Conservation (phyloP, 331 rosid species). For the Rhamnella rubrinervis region DNA sequence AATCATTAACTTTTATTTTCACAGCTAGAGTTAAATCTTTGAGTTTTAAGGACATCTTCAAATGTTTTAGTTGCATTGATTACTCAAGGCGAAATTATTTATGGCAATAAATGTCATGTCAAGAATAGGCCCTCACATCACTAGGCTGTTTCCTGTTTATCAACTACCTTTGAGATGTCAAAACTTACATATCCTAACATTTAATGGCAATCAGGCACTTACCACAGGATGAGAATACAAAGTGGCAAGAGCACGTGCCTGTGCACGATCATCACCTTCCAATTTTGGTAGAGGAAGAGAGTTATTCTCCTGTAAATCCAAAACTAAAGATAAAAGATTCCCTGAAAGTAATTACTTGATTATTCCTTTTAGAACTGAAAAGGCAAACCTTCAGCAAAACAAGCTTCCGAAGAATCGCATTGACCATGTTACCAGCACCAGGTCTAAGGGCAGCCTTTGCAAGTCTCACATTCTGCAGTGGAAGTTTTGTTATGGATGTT, state of each 20-base stretch:
- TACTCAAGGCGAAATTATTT: too few species aligned
- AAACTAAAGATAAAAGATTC: slow-evolving; percentile 18
- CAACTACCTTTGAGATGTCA: too few species aligned
- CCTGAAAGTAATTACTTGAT: not conserved
- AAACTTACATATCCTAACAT: too few species aligned
- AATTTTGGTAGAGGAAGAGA: slow-evolving; percentile 77
- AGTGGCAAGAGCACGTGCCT: slow-evolving; percentile 87
- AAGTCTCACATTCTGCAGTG: slow-evolving; percentile 79
- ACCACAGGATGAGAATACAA: slow-evolving; percentile 84
- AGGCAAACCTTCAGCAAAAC: slow-evolving; percentile 60
- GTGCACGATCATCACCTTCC: slow-evolving; percentile 82
- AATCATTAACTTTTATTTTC: not conserved
- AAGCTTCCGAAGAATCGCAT: slow-evolving; percentile 82
- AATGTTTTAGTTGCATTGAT: too few species aligned
- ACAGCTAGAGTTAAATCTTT: too few species aligned
- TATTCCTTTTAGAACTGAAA: slow-evolving; percentile 5
- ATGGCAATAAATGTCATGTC: too few species aligned
- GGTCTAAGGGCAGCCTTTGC: slow-evolving; percentile 87
- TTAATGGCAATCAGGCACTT: slow-evolving; percentile 28
- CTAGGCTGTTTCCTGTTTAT: too few species aligned
- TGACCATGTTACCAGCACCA: slow-evolving; percentile 94
- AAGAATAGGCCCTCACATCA: too few species aligned
- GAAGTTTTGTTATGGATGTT: not conserved
- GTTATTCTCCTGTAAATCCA: slow-evolving; percentile 52
- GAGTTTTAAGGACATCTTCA: too few species aligned